Percentiles rank a stretch among this genome's conserved stretches.
phyloP scores from a whole-genome alignment of 345 rosid genomes.

The Salix purpurea region DNA sequence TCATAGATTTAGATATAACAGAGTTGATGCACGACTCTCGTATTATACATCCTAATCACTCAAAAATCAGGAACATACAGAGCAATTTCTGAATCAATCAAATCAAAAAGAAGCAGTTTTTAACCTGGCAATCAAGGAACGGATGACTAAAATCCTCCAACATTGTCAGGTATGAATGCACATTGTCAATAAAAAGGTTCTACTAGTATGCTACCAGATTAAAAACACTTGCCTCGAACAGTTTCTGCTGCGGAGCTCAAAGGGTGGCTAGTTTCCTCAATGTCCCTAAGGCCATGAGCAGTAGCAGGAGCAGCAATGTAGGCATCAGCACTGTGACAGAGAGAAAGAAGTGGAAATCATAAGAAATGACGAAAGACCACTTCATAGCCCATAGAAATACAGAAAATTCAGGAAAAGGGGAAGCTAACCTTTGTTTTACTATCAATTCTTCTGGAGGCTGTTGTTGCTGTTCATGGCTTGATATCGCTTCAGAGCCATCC shows the following conservation, averaged over 20 bases:
- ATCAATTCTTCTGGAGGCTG: constrained; percentile 16
- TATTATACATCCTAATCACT: background rate
- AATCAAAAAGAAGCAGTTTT: background rate
- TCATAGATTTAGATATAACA: background rate
- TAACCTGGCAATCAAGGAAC: background rate
- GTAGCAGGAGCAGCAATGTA: constrained; percentile 5
- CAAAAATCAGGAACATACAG: background rate
- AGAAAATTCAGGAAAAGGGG: background rate
- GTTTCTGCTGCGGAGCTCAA: background rate
- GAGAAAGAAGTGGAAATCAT: background rate
- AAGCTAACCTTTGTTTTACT: constrained; percentile 19
- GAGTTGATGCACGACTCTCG: background rate
- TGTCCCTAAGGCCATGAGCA: constrained; percentile 16
- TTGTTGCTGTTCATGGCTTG: constrained; percentile 19
- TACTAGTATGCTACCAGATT: background rate
- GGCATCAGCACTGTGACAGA: constrained; percentile 17
- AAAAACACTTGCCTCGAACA: constrained; percentile 20
- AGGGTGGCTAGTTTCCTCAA: constrained; percentile 16
- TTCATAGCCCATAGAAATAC: background rate
- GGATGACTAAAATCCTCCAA: background rate
- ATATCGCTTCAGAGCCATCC: constrained; percentile 15
- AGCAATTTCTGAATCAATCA: background rate
- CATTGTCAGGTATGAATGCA: background rate
- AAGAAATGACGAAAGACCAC: background rate
- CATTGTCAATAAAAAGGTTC: background rate